Percentiles rank a stretch among this genome's conserved stretches.
Evolutionary conservation across 345 rosid species (phyloP).

Genomic region (Crucihimalaya himalaica): DNA sequence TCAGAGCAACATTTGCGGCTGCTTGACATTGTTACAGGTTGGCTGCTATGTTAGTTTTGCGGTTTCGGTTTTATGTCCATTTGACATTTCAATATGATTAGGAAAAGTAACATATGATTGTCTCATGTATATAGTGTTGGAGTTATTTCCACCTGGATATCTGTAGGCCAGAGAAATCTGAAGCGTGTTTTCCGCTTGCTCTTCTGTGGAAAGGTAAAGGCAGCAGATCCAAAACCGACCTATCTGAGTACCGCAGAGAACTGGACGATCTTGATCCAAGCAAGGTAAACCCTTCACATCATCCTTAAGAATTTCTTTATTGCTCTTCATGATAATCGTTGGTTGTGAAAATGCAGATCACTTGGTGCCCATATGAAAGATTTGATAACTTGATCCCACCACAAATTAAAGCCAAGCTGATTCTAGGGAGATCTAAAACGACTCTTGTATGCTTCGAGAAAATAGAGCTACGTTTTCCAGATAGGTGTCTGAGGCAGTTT

Average conservation of each 20-base stretch:
- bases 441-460: constrained; percentile 81
- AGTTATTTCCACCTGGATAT: constrained; percentile 73
- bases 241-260: constrained; percentile 65
- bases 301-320: not conserved
- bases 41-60: constrained; percentile 39
- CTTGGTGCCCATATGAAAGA: constrained; percentile 65
- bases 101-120: not conserved
- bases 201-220: constrained; percentile 79
- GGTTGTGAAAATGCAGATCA: constrained; percentile 28
- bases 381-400: constrained; percentile 61
- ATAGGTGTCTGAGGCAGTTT: constrained; percentile 77
- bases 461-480: constrained; percentile 76
- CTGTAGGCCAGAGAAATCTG: constrained; percentile 60
- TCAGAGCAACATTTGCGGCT: constrained; percentile 75
- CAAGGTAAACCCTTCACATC: constrained; percentile 46
- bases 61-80: not conserved
- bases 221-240: constrained; percentile 59
- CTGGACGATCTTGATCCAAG: constrained; percentile 59
- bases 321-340: constrained; percentile 3
- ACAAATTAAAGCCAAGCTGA: constrained; percentile 44
- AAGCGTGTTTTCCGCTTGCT: constrained; percentile 58
- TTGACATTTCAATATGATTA: not conserved
- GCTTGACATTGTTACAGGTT: constrained; percentile 79
- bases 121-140: constrained; percentile 56
- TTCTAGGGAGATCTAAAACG: constrained; percentile 76